Percentiles rank a stretch among this genome's conserved stretches.
Evolutionary conservation across 768 basidiomycete genomes (phyloP).

Genomic region (Leccinum sublutescens): DNA sequence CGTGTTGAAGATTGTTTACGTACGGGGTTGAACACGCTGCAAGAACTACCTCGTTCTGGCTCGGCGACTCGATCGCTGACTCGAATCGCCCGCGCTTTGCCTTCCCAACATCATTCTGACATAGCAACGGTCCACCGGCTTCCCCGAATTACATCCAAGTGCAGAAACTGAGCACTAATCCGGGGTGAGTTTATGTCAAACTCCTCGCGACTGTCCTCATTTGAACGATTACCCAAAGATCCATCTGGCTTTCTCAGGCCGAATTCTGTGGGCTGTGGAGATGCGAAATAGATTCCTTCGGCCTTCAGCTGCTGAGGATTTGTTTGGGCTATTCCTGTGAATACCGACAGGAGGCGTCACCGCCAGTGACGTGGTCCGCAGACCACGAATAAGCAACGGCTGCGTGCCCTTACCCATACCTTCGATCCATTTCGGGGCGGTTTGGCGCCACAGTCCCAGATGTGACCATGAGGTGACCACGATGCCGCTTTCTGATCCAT

Average conservation of each 20-base stretch:
- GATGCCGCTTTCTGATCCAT: slow-evolving; percentile 32
- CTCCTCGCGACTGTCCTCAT: slow-evolving; percentile 14
- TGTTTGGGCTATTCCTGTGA: slow-evolving; percentile 22
- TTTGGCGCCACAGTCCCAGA: slow-evolving; percentile 31
- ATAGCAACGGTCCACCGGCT: slow-evolving; percentile 6
- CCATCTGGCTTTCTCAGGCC: slow-evolving; percentile 22
- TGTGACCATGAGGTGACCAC: slow-evolving; percentile 35
- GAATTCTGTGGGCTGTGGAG: slow-evolving; percentile 24
- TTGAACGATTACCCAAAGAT: slow-evolving; percentile 18
- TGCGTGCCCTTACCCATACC: slow-evolving; percentile 31
- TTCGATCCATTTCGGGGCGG: slow-evolving; percentile 29
- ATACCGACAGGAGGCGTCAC: slow-evolving; percentile 18
- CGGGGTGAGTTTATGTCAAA: slow-evolving; percentile 24
- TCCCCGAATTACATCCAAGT: slow-evolving; percentile 9
- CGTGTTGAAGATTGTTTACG: slow-evolving; percentile 30
- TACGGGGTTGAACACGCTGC: slow-evolving; percentile 24
- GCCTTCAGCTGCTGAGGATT: slow-evolving; percentile 12
- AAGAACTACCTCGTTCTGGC: slow-evolving; percentile 22
- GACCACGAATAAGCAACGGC: slow-evolving; percentile 14
- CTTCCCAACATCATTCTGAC: slow-evolving; percentile 17
- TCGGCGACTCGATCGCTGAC: slow-evolving; percentile 29
- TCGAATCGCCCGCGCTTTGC: slow-evolving; percentile 17
- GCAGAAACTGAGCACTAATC: slow-evolving; percentile 14
- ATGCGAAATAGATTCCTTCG: slow-evolving; percentile 25
- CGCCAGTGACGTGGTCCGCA: slow-evolving; percentile 10